Evolutionary conservation across 1,139 yeast genomes (phyloP).

Genomic region (Candida freyschussii): DNA sequence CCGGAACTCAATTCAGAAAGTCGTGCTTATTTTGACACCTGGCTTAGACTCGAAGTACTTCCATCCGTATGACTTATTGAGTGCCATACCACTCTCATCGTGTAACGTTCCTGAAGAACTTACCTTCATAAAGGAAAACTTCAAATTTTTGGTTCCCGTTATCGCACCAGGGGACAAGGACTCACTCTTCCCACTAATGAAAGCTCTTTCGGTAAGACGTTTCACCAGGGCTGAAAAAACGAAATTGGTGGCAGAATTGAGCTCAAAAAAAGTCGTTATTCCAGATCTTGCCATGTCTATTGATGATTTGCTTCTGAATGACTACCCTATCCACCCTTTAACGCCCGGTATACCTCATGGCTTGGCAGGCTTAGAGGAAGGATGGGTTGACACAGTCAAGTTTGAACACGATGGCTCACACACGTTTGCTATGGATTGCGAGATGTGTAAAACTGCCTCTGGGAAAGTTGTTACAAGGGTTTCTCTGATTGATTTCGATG

Average conservation of each 20-base stretch:
- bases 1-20: constrained; percentile 39
- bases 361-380: constrained; percentile 20
- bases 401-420: constrained; percentile 53
- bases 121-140: constrained; percentile 35
- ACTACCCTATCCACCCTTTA: constrained; percentile 57
- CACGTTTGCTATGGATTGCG: constrained; percentile 86
- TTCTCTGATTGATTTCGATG: constrained; percentile 63
- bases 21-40: constrained; percentile 61
- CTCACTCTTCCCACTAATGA: constrained; percentile 49
- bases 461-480: constrained; percentile 74
- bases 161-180: constrained; percentile 31
- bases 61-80: constrained; percentile 24
- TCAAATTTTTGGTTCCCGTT: constrained; percentile 40
- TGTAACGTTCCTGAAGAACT: constrained; percentile 29
- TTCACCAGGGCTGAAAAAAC: constrained; percentile 52
- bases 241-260: constrained; percentile 32
- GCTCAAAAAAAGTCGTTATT: constrained; percentile 41
- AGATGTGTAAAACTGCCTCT: constrained; percentile 66
- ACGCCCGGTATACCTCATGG: constrained; percentile 17
- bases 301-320: constrained; percentile 42
- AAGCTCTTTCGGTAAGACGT: constrained; percentile 52
- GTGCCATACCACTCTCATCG: constrained; percentile 10
- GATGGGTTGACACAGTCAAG: constrained; percentile 55
- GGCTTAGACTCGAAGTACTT: constrained; percentile 53
- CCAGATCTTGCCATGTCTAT: constrained; percentile 47